Evolutionary conservation across 768 basidiomycete species (phyloP).

Genomic region (Russula olivacea): DNA sequence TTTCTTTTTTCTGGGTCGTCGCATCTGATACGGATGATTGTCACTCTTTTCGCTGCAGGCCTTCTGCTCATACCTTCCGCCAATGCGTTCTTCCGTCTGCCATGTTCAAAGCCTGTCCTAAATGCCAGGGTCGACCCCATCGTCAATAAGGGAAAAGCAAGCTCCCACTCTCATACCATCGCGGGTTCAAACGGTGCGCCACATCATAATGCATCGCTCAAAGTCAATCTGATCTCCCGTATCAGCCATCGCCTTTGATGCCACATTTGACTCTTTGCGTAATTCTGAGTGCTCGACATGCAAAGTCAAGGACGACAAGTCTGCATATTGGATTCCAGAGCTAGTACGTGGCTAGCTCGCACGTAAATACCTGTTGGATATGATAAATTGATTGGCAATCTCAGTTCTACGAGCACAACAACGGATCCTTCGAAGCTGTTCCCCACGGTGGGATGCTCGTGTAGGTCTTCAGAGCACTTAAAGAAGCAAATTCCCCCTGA

Average conservation of each 20-base stretch:
- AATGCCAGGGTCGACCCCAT: slow-evolving; percentile 21
- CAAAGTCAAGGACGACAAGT: slow-evolving; percentile 20
- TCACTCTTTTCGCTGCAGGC: slow-evolving; percentile 2
- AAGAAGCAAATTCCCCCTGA: not conserved
- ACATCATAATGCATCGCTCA: not conserved
- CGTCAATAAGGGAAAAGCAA: slow-evolving; percentile 4
- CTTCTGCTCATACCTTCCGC: slow-evolving; percentile 17
- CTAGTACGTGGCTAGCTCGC: slow-evolving; percentile 5
- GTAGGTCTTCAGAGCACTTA: slow-evolving; percentile 3
- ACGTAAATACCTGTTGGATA: not conserved
- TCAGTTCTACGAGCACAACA: slow-evolving; percentile 11
- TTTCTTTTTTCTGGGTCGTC: not conserved
- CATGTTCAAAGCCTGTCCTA: slow-evolving; percentile 16
- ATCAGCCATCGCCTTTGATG: slow-evolving; percentile 13
- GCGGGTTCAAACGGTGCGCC: slow-evolving; percentile 20
- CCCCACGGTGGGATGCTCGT: slow-evolving; percentile 22
- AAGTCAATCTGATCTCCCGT: not conserved
- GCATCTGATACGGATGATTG: slow-evolving; percentile 5
- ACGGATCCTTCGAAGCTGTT: slow-evolving; percentile 12
- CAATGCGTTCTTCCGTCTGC: slow-evolving; percentile 19
- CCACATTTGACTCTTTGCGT: slow-evolving; percentile 13
- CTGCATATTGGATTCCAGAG: slow-evolving; percentile 20
- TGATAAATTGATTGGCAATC: slow-evolving; percentile 1
- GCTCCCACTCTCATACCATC: slow-evolving; percentile 16
- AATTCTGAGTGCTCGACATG: slow-evolving; percentile 21